These are phyloP conservation scores for Eucalyptus virginea DNA, from an alignment of 345 rosid species.

Conservation along the genomic window DNA sequence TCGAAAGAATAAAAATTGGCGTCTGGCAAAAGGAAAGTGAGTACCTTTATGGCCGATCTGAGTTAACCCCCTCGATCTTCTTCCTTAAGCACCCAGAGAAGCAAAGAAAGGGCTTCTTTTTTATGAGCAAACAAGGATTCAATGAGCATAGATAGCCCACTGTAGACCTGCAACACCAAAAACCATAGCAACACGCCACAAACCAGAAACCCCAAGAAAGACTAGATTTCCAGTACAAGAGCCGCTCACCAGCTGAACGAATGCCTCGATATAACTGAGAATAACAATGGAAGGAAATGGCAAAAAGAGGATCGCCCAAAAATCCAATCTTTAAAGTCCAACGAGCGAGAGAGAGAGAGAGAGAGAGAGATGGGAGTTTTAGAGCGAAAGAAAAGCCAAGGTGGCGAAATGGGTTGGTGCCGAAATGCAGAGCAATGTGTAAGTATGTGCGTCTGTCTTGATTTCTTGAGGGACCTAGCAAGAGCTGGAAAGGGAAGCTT, in stretches of 20 bases:
- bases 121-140: constrained; percentile 17
- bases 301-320: constrained; percentile 13
- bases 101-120: constrained; percentile 21
- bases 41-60: constrained; percentile 7
- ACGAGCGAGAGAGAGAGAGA: not conserved
- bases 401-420: constrained; percentile 8
- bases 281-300: constrained; percentile 3
- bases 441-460: not conserved
- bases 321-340: constrained; percentile 12
- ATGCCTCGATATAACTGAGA: not conserved
- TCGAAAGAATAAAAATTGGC: not conserved
- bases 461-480: constrained; percentile 10
- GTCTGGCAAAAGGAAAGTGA: not conserved
- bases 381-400: not conserved
- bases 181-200: constrained; percentile 12
- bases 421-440: constrained; percentile 46
- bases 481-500: constrained; percentile 70
- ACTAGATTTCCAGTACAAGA: constrained; percentile 7
- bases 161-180: constrained; percentile 20
- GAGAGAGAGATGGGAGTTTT: not conserved
- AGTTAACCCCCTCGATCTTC: constrained; percentile 41
- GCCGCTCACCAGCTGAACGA: constrained; percentile 15
- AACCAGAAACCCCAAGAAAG: not conserved
- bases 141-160: constrained; percentile 36
- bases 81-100: constrained; percentile 38